phyloP scores from a whole-genome alignment of 176 grass and related monocot genomes.

The Leersia perrieri region DNA sequence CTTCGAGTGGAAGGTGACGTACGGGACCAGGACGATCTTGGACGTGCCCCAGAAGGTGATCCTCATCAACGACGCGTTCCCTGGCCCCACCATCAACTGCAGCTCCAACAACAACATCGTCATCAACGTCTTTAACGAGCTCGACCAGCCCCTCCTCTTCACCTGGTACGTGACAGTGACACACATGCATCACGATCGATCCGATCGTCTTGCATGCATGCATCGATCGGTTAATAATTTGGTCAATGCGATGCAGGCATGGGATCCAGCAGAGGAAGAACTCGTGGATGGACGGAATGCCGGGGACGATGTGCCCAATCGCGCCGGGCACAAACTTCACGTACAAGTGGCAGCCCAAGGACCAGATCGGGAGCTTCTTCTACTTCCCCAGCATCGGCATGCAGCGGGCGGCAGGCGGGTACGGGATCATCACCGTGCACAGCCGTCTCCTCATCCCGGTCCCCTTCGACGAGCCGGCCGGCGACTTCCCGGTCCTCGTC shows the following conservation, averaged over 20 bases:
- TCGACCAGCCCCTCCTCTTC: slow-evolving; percentile 85
- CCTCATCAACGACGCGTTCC: slow-evolving; percentile 84
- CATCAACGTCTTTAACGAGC: slow-evolving; percentile 83
- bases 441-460: slow-evolving; percentile 87
- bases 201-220: neutral
- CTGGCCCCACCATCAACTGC: slow-evolving; percentile 90
- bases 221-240: neutral
- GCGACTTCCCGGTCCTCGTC: slow-evolving; percentile 56
- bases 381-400: slow-evolving; percentile 85
- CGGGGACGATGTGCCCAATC: slow-evolving; percentile 83
- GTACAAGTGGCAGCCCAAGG: slow-evolving; percentile 86
- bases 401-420: slow-evolving; percentile 70
- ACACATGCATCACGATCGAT: neutral
- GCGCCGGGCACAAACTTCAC: slow-evolving; percentile 77
- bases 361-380: slow-evolving; percentile 96
- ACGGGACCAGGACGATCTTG: slow-evolving; percentile 60
- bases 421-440: slow-evolving; percentile 72
- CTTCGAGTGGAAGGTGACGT: slow-evolving; percentile 86
- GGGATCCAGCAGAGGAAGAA: slow-evolving; percentile 94
- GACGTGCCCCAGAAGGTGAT: slow-evolving; percentile 60
- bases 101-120: slow-evolving; percentile 90
- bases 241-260: slow-evolving; percentile 44
- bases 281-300: slow-evolving; percentile 84
- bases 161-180: slow-evolving; percentile 66
- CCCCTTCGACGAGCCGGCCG: slow-evolving; percentile 65